Evolutionary conservation across 1,139 yeast genomes (phyloP).

Genomic region (Geotrichum phurueaensis): DNA sequence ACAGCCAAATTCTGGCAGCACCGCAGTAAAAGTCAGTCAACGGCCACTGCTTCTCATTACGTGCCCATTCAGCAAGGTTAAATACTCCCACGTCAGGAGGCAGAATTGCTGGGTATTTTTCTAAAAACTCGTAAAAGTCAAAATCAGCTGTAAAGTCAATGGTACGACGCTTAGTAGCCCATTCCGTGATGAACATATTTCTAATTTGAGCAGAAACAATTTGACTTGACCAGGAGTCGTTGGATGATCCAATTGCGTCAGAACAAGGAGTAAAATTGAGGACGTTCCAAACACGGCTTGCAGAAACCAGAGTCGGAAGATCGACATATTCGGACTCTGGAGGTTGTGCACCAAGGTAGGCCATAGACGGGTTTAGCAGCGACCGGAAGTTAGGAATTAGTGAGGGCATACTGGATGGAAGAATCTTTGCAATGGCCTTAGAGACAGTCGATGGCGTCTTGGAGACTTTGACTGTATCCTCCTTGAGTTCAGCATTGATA

Average conservation of each 20-base stretch:
- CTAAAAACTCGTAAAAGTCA: slow-evolving; percentile 36
- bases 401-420: slow-evolving; percentile 1
- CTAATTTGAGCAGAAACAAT: slow-evolving; percentile 36
- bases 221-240: slow-evolving; percentile 34
- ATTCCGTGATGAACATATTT: slow-evolving; percentile 34
- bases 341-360: slow-evolving; percentile 20
- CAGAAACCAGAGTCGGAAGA: slow-evolving; percentile 24
- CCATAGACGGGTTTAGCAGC: slow-evolving; percentile 25
- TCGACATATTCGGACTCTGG: slow-evolving; percentile 18
- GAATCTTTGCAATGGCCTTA: slow-evolving; percentile 24
- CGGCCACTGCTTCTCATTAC: slow-evolving; percentile 31
- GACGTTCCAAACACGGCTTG: slow-evolving; percentile 36
- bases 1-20: slow-evolving; percentile 34
- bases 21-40: slow-evolving; percentile 36
- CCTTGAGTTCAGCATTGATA: slow-evolving; percentile 35
- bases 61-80: slow-evolving; percentile 37
- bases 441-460: slow-evolving; percentile 32
- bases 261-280: slow-evolving; percentile 31
- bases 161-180: slow-evolving; percentile 34
- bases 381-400: slow-evolving; percentile 22
- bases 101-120: slow-evolving; percentile 32
- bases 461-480: slow-evolving; percentile 36
- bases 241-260: slow-evolving; percentile 27
- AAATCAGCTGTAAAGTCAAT: slow-evolving; percentile 40
- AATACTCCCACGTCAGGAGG: slow-evolving; percentile 32